phyloP scores from a whole-genome alignment of 164 flowering plant genomes.

The Paratinospora sagittata region DNA sequence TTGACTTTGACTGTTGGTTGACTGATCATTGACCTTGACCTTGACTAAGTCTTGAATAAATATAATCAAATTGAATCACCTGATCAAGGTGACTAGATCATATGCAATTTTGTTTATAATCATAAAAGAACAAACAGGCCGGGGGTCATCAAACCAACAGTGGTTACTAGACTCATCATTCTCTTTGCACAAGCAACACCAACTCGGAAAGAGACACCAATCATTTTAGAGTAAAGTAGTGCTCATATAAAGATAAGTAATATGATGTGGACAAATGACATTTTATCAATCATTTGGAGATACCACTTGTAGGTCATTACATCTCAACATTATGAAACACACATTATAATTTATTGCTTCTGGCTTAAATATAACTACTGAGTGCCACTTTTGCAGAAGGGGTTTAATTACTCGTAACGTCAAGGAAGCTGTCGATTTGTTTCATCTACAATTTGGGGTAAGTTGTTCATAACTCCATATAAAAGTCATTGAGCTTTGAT shows the following conservation, averaged over 20 bases:
- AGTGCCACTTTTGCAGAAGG: conserved; percentile 42
- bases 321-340: background rate
- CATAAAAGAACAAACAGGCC: too few species aligned
- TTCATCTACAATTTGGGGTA: conserved; percentile 81
- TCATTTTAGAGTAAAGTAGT: background rate
- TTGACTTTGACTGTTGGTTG: too few species aligned
- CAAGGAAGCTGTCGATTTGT: conserved; percentile 75
- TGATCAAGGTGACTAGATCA: too few species aligned
- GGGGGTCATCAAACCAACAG: too few species aligned
- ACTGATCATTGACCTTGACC: too few species aligned
- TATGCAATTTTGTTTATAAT: too few species aligned
- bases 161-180: too few species aligned
- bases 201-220: too few species aligned
- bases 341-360: background rate
- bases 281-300: background rate
- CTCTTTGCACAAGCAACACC: too few species aligned
- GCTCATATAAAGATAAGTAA: background rate
- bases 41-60: too few species aligned
- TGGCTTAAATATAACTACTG: background rate
- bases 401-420: conserved; percentile 93
- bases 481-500: background rate
- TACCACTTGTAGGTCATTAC: background rate
- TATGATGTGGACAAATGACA: background rate
- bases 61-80: too few species aligned
- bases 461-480: conserved; percentile 4